Percentiles rank a stretch among this genome's conserved stretches.
Evolutionary conservation across 306 rosid species (phyloP).

Genomic region (Calophaca sinica): DNA sequence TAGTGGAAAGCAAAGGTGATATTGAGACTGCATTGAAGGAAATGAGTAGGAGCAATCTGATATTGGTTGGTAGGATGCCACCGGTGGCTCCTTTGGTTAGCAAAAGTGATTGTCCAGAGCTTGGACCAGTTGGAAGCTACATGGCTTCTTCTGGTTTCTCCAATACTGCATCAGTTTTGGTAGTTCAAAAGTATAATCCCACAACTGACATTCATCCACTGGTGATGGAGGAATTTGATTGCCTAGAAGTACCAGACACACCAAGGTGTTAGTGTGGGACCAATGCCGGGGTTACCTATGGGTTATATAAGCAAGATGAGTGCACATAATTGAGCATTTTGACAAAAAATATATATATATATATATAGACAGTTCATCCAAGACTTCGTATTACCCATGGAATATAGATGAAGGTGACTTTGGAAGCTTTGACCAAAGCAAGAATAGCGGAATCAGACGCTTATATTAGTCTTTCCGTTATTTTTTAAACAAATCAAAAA

Average conservation of each 20-base stretch:
- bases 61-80: slow-evolving; percentile 73
- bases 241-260: slow-evolving; percentile 44
- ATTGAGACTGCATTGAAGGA: slow-evolving; percentile 49
- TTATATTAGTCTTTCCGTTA: background rate
- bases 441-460: background rate
- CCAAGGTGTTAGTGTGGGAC: background rate
- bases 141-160: slow-evolving; percentile 64
- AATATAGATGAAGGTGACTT: background rate
- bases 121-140: slow-evolving; percentile 74
- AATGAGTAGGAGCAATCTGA: slow-evolving; percentile 52
- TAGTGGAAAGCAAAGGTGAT: slow-evolving; percentile 56
- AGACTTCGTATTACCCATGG: no score
- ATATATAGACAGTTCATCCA: no score
- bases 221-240: slow-evolving; percentile 56
- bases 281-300: background rate
- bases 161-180: slow-evolving; percentile 57
- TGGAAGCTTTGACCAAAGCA: background rate
- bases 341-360: no score
- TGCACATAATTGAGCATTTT: background rate
- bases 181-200: slow-evolving; percentile 65
- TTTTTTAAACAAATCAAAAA: background rate
- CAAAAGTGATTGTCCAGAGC: slow-evolving; percentile 62
- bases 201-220: slow-evolving; percentile 48
- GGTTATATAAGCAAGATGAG: background rate
- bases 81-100: slow-evolving; percentile 52